Percentiles rank a stretch among this genome's conserved stretches.
These are phyloP conservation scores for Ascochyta fabae DNA, from an alignment of 2,329 filamentous ascomycete species.

Conservation along the genomic window DNA sequence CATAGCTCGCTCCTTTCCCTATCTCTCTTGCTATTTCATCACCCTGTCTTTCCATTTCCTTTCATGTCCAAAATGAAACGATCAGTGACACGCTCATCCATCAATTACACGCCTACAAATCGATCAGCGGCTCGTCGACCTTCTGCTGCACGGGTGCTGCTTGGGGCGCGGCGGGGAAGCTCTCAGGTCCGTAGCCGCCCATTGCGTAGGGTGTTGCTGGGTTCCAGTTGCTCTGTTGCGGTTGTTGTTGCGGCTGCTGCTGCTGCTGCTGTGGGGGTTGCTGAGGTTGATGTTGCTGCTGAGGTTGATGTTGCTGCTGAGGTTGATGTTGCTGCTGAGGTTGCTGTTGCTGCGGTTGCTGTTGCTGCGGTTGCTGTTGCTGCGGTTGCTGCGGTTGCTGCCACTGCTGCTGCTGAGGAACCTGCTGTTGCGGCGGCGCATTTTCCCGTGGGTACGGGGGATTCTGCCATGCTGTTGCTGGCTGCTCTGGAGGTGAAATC, in stretches of 20 bases:
- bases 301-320: conserved; percentile 28
- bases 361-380: conserved; percentile 28
- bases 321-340: conserved; percentile 19
- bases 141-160: conserved; percentile 55
- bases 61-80: too few relatives aligned
- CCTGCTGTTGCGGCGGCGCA: conserved; percentile 28
- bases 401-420: conserved; percentile 19
- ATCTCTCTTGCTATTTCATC: too few relatives aligned
- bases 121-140: conserved; percentile 79
- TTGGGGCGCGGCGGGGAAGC: conserved; percentile 71
- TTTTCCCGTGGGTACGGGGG: conserved; percentile 43
- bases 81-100: too few relatives aligned
- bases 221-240: conserved; percentile 45
- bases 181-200: conserved; percentile 51
- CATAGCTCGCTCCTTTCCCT: too few relatives aligned
- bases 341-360: conserved; percentile 35
- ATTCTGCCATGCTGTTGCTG: conserved; percentile 39
- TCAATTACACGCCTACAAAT: conserved; percentile 60
- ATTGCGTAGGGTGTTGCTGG: conserved; percentile 47
- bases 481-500: conserved; percentile 41
- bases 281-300: conserved; percentile 15
- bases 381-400: conserved; percentile 14
- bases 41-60: too few relatives aligned
- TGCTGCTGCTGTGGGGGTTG: conserved; percentile 33
- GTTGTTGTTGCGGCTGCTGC: conserved; percentile 28